These are phyloP conservation scores for Trichomonas vaginalis DNA, from an alignment of 208 protist species.

Conservation along the genomic window DNA sequence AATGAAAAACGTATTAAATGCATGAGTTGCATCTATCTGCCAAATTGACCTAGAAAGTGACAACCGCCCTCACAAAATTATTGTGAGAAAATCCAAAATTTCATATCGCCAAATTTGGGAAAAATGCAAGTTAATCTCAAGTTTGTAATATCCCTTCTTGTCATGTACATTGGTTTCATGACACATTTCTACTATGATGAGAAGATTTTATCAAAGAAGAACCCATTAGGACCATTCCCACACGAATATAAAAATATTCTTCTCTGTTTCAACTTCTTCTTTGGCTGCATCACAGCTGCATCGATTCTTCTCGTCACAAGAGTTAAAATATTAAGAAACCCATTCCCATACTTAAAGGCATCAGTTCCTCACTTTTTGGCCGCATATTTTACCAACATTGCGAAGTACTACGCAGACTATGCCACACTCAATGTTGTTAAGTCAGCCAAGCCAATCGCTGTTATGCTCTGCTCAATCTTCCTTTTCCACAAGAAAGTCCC, in stretches of 20 bases:
- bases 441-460: not conserved
- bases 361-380: not conserved
- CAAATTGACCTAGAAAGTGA: no score
- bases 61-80: no score
- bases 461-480: not conserved
- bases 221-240: not conserved
- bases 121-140: no score
- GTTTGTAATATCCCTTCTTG: not conserved
- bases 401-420: not conserved
- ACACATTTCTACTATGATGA: not conserved
- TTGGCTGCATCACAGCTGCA: not conserved
- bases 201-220: not conserved
- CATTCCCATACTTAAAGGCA: not conserved
- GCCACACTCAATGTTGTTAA: not conserved
- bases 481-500: not conserved
- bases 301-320: not conserved
- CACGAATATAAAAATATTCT: not conserved
- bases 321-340: not conserved
- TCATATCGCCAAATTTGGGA: no score
- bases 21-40: no score
- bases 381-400: not conserved
- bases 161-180: not conserved
- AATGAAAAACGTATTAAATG: no score
- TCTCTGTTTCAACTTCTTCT: not conserved
- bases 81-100: no score